A percentile compares a stretch with the other conserved stretches of the same genome.
Conservation (phyloP, 1,139 yeast species). For the Suzukiozyma palmioleophila region DNA sequence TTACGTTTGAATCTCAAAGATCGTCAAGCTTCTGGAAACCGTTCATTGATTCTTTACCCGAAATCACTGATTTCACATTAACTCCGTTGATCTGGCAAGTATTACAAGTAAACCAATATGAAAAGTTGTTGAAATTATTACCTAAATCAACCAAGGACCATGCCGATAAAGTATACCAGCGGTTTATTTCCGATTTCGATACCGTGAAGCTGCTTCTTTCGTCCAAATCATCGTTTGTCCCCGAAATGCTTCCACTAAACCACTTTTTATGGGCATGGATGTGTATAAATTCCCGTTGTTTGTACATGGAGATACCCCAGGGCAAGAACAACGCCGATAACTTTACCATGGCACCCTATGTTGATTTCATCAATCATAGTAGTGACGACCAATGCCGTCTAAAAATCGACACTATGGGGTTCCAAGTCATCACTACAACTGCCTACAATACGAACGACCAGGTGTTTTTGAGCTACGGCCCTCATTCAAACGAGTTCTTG, state of each 20-base stretch:
- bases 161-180: slow-evolving; percentile 28
- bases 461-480: slow-evolving; percentile 74
- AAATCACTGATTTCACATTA: slow-evolving; percentile 38
- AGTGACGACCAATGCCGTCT: slow-evolving; percentile 50
- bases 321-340: slow-evolving; percentile 51
- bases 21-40: slow-evolving; percentile 58
- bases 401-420: slow-evolving; percentile 45
- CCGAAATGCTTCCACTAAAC: slow-evolving; percentile 8
- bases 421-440: slow-evolving; percentile 42
- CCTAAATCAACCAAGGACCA: slow-evolving; percentile 37
- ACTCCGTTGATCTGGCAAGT: slow-evolving; percentile 54
- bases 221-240: slow-evolving; percentile 8
- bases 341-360: slow-evolving; percentile 87
- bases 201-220: slow-evolving; percentile 21
- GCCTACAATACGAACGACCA: slow-evolving; percentile 48
- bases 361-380: slow-evolving; percentile 83
- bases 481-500: slow-evolving; percentile 79
- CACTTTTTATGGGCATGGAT: slow-evolving; percentile 70
- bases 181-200: slow-evolving; percentile 37
- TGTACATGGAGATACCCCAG: slow-evolving; percentile 67
- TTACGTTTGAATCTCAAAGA: slow-evolving; percentile 44
- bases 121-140: slow-evolving; percentile 27
- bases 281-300: slow-evolving; percentile 86
- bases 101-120: slow-evolving; percentile 16
- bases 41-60: slow-evolving; percentile 56